Percentiles rank a stretch among this genome's conserved stretches.
phyloP scores from a whole-genome alignment of 371 early-diverging fungal genomes.

The Mortierella sp. region DNA sequence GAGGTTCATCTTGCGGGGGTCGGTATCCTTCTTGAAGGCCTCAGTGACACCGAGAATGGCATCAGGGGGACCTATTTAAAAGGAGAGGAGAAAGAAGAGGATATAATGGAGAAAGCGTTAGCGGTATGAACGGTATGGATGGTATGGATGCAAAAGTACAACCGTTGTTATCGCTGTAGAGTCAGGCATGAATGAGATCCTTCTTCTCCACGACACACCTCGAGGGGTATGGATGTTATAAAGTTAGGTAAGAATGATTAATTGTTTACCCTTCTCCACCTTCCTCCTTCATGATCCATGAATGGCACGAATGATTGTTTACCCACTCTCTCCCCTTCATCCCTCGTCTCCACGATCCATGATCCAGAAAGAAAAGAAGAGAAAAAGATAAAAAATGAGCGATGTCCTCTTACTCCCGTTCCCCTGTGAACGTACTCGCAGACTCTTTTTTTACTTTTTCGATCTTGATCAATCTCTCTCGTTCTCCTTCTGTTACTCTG shows the following conservation, averaged over 20 bases:
- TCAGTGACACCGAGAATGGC: constrained; percentile 97
- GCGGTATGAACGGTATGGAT: background rate
- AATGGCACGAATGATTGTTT: background rate
- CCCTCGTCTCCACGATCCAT: background rate
- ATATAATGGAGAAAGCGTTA: background rate
- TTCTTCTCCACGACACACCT: no score
- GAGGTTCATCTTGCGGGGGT: constrained; percentile 96
- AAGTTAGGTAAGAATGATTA: no score
- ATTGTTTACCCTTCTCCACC: no score
- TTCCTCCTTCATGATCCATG: background rate
- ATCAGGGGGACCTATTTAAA: constrained; percentile 89
- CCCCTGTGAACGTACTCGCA: background rate
- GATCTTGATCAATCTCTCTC: background rate
- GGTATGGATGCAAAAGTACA: background rate
- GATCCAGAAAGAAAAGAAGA: background rate
- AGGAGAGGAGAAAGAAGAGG: background rate
- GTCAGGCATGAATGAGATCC: background rate
- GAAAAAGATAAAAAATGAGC: background rate
- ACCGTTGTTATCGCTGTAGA: background rate
- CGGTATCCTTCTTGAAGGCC: constrained; percentile 94
- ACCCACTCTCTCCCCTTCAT: background rate
- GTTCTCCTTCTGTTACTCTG: background rate
- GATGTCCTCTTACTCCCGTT: background rate
- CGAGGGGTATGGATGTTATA: no score
- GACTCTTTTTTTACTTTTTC: background rate